Conservation (phyloP, 768 basidiomycete genomes). For the Panellus pusillus region DNA sequence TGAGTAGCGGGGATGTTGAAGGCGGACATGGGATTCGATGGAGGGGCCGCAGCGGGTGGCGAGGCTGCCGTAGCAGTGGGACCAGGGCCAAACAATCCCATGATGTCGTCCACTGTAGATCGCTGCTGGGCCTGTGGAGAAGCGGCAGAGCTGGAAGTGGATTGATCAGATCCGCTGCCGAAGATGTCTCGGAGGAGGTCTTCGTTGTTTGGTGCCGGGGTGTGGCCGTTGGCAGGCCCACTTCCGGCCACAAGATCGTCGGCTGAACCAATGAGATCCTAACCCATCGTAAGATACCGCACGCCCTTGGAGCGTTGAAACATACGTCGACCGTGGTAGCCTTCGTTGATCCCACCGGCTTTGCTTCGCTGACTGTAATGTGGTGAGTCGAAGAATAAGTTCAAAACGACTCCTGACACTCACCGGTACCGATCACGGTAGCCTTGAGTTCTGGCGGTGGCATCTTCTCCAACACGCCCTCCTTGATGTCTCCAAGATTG, state of each 20-base stretch:
- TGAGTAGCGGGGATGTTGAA: conserved; percentile 32
- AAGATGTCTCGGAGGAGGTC: conserved; percentile 94
- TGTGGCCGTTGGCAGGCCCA: conserved; percentile 41
- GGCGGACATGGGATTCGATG: conserved; percentile 39
- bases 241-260: conserved; percentile 52
- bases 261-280: conserved; percentile 81
- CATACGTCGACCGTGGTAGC: conserved; percentile 66
- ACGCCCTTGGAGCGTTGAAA: conserved; percentile 6
- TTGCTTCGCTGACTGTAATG: conserved; percentile 89
- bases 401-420: conserved; percentile 24
- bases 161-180: conserved; percentile 45
- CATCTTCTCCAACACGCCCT: conserved; percentile 95
- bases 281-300: too few relatives aligned
- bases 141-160: conserved; percentile 32
- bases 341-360: conserved; percentile 90
- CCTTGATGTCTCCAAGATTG: conserved; percentile 67
- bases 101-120: conserved; percentile 83
- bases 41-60: conserved; percentile 30
- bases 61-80: conserved; percentile 36
- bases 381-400: conserved; percentile 7
- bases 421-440: conserved; percentile 93
- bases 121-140: conserved; percentile 47
- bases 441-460: conserved; percentile 97
- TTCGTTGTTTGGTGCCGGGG: conserved; percentile 62
- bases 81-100: conserved; percentile 76